A percentile compares a stretch with the other conserved stretches of the same genome.
Evolutionary conservation across 768 basidiomycete genomes (phyloP).

Genomic region (Trametes elegans): DNA sequence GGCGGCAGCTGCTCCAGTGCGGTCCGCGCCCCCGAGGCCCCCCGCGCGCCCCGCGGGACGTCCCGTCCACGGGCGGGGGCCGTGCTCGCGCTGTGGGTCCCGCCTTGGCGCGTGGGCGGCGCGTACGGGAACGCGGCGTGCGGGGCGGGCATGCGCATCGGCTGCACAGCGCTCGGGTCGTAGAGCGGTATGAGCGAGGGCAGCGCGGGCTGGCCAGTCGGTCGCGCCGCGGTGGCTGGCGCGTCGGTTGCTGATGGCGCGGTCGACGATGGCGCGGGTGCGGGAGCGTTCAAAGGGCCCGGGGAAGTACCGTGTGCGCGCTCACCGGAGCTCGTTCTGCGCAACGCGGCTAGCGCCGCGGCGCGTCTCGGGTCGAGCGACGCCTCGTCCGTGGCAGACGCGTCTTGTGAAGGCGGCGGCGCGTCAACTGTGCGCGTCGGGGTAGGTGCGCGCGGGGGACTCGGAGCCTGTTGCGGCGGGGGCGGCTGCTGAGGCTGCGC

Average conservation of each 20-base stretch:
- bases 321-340: slow-evolving; percentile 33
- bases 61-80: too few relatives aligned
- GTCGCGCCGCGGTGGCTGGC: slow-evolving; percentile 6
- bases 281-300: background rate
- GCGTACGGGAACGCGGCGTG: background rate
- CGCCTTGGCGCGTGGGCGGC: too few relatives aligned
- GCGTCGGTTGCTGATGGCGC: slow-evolving; percentile 6
- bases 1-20: slow-evolving; percentile 37
- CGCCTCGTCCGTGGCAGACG: slow-evolving; percentile 4
- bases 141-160: background rate
- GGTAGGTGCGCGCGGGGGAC: background rate
- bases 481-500: slow-evolving; percentile 15
- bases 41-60: slow-evolving; percentile 4
- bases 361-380: slow-evolving; percentile 44
- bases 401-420: background rate
- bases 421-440: slow-evolving; percentile 9
- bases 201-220: slow-evolving; percentile 8
- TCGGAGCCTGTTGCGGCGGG: slow-evolving; percentile 6
- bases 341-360: slow-evolving; percentile 67
- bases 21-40: slow-evolving; percentile 10
- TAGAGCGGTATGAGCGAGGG: slow-evolving; percentile 43
- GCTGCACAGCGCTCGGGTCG: slow-evolving; percentile 26
- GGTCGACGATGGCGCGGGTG: background rate
- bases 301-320: background rate
- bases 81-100: too few relatives aligned